Base-by-base conservation (phyloP, 768 basidiomycete species). In the Xerocomellus intermedius region DNA sequence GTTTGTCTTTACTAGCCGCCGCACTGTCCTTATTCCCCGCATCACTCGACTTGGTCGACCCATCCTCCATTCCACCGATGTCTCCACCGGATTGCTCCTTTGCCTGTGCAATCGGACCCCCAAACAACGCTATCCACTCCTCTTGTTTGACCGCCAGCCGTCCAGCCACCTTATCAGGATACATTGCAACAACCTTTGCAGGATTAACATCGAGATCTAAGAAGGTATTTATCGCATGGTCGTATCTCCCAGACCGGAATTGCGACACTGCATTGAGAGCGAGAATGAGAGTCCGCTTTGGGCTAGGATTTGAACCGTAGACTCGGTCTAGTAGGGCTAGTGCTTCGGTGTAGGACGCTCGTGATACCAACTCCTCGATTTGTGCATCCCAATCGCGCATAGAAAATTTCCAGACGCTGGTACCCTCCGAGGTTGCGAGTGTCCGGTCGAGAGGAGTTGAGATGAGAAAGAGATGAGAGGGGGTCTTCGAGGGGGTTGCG, bases 171-270 rank as follows among this genome's bases (percentile, higher is more conserved):
- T 78, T 77, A 35, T 89, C 84, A 0, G 92, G 90, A 69, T 92
- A 99, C 7, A 98, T 74, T 2, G 94, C 88, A 21, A 98, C 80
- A 4, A 99, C 91, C 65, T 94, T 93, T 0, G 95, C 92, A 0
- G 97, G 97, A 64, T 95, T 95, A 61, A 94, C 77, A 60, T 98
- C 88, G 39, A 96, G 84, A 39, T 88, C 83, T 45, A 94, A 81
- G 69, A 98, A 94, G 0, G 85, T 82, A 65, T 97, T 86, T 53
- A 98, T 87, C 1, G 96, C 94, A 1, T 76, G 73, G 57, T 89
- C 86, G 64, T 83, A 95, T 54, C 85, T 79, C 8, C 79, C 81
- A 8, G 77, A 73, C 4, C 81, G 79, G 71, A 95, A 95, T 55
- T 87, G 82, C 0, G 87, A 77, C 0, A 97, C 86, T 0, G 93